Percentiles rank a stretch among this genome's conserved stretches.
These are phyloP conservation scores for Crucibulum laeve DNA, from an alignment of 768 basidiomycete species.

Conservation along the genomic window DNA sequence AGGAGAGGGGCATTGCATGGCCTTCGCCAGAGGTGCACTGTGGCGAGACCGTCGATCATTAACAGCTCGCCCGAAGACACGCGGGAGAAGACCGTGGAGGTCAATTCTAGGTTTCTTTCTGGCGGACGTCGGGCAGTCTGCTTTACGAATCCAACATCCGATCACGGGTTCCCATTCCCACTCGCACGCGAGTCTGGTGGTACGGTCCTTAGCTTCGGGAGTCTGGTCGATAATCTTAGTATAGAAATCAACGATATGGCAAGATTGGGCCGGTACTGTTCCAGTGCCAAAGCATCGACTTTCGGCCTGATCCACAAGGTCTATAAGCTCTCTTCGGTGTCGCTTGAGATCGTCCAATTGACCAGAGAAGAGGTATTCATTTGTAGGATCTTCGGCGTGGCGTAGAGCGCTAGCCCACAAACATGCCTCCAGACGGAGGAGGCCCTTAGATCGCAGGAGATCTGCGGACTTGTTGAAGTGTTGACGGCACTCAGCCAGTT, in stretches of 20 bases:
- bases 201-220: not conserved
- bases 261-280: conserved; percentile 4
- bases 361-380: conserved; percentile 11
- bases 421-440: conserved; percentile 43
- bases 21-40: too few relatives aligned
- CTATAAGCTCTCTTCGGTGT: conserved; percentile 37
- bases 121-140: not conserved
- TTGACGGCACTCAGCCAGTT: conserved; percentile 10
- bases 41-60: too few relatives aligned
- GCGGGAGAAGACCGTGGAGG: conserved; percentile 8
- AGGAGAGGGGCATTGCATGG: too few relatives aligned
- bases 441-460: conserved; percentile 24
- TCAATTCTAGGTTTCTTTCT: conserved; percentile 13
- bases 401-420: conserved; percentile 48
- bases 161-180: conserved; percentile 49
- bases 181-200: conserved; percentile 8
- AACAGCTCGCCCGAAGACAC: conserved; percentile 8
- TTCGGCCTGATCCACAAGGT: conserved; percentile 48
- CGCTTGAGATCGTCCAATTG: conserved; percentile 18
- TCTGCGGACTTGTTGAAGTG: conserved; percentile 18
- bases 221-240: not conserved
- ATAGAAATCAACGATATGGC: not conserved
- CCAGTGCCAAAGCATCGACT: conserved; percentile 33
- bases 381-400: conserved; percentile 34
- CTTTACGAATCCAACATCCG: conserved; percentile 37